Evolutionary conservation across 169 alveolate genomes (phyloP), one percentile per base, ranked within the genome.

Genomic region (Plasmodium reichenowi): DNA sequence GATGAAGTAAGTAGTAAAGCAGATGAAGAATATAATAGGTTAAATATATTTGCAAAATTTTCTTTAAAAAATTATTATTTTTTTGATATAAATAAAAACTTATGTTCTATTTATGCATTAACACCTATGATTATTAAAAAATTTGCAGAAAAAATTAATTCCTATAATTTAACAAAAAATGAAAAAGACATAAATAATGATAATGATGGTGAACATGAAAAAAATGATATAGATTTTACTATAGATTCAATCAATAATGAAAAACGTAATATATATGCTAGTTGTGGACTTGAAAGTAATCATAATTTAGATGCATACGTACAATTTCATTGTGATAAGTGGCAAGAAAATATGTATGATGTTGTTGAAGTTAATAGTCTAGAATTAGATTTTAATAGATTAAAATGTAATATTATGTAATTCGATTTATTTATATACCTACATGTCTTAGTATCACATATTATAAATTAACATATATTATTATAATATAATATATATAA

Each of bases 261-360:
- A 32, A 86, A 72, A 54, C 20, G 6, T 60, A 70, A 86, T 22
- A 59, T 60, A 26, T 71, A 70, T 66, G 32, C 73, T 10, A 48
- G 62, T 12, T 12, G 43, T 48, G 32, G 62, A 15, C 73, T 50
- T 86, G 76, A 26, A 3, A n/a, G 43, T 59, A 60, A 50, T 43
- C 88, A 86, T 29, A 86, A 86, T 48, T 58, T 72, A 43, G 92
- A 86, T 62, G 58, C 92, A 17, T 86, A 86, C 66, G 58, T 86
- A 29, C 92, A 86, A 15, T 86, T 86, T 50, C 92, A 86, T 54
- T 86, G 92, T 66, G 92, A 86, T 0, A 86, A 72, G 50, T 86
- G 92, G 92, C 92, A 86, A 47, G 92, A 86, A 72, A 86, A 71
- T 86, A 60, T 86, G 75, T 86, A 86, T 66, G 92, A 86, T 20